Conservation (phyloP, 257 asterid species). For the Solanum arcanum region DNA sequence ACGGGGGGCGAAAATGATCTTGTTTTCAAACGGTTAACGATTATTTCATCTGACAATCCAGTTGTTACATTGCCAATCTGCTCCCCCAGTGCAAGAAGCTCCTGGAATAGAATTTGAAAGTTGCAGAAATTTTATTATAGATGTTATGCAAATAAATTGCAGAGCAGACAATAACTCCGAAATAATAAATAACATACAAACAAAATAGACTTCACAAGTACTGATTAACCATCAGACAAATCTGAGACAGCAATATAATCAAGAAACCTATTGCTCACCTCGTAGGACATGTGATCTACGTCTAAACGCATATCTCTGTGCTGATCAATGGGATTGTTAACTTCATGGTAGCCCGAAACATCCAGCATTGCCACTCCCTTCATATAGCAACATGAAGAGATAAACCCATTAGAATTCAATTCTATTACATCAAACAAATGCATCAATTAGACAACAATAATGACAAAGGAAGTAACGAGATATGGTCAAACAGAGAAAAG, state of each 20-base stretch:
- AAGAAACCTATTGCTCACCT: slow-evolving; percentile 29
- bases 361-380: slow-evolving; percentile 73
- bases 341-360: slow-evolving; percentile 55
- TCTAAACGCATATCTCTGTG: slow-evolving; percentile 56
- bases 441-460: background rate
- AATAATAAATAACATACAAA: background rate
- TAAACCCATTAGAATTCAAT: background rate
- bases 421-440: background rate
- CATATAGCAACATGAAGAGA: background rate
- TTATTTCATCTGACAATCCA: slow-evolving; percentile 54
- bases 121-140: background rate
- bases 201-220: background rate
- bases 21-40: slow-evolving; percentile 35
- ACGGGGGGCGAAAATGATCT: slow-evolving; percentile 29
- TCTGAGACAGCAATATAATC: background rate
- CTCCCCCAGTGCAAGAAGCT: slow-evolving; percentile 83
- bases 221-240: background rate
- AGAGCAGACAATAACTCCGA: background rate
- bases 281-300: slow-evolving; percentile 57
- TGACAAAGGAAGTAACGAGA: background rate
- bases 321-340: slow-evolving; percentile 47
- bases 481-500: background rate
- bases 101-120: slow-evolving; percentile 27
- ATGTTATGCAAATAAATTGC: background rate
- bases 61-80: slow-evolving; percentile 78